phyloP scores from a whole-genome alignment of 257 asterid species.

The Ligustrum vulgare region DNA sequence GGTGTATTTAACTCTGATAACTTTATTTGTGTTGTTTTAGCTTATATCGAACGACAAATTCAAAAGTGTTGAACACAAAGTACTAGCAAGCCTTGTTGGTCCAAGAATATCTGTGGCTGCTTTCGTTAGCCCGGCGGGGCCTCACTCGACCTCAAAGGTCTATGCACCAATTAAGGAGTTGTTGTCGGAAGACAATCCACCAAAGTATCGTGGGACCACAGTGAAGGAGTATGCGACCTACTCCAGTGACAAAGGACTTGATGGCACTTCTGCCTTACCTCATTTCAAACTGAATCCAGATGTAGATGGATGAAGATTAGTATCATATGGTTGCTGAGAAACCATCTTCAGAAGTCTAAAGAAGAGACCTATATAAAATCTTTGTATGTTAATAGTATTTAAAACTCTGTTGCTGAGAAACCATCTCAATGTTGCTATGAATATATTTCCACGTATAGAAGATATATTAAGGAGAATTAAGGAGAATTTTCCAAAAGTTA shows the following conservation, averaged over 20 bases:
- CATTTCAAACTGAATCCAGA: neutral
- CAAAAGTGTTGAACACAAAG: slow-evolving; percentile 30
- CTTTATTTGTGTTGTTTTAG: neutral
- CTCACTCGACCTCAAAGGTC: slow-evolving; percentile 12
- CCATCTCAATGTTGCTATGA: neutral
- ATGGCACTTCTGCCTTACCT: slow-evolving; percentile 16
- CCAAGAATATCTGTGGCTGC: slow-evolving; percentile 30
- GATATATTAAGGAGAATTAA: neutral
- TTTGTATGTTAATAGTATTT: neutral
- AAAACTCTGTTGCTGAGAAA: too few relatives aligned
- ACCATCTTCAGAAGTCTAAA: neutral
- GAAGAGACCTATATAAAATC: neutral
- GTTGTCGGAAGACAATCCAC: slow-evolving; percentile 17
- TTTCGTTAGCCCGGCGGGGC: slow-evolving; percentile 24
- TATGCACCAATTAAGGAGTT: slow-evolving; percentile 27
- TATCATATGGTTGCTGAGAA: neutral
- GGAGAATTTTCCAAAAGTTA: neutral
- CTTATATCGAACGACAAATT: slow-evolving; percentile 22
- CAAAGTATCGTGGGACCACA: slow-evolving; percentile 25
- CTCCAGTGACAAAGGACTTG: slow-evolving; percentile 17
- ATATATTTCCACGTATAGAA: neutral
- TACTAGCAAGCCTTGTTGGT: slow-evolving; percentile 20
- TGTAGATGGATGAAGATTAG: neutral
- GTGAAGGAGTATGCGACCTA: slow-evolving; percentile 8
- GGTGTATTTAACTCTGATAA: neutral